Percentiles rank a stretch among this genome's conserved stretches.
Evolutionary conservation across 1,284 basidiomycete genomes (phyloP).

Genomic region (Paramarasmius palmivorus): DNA sequence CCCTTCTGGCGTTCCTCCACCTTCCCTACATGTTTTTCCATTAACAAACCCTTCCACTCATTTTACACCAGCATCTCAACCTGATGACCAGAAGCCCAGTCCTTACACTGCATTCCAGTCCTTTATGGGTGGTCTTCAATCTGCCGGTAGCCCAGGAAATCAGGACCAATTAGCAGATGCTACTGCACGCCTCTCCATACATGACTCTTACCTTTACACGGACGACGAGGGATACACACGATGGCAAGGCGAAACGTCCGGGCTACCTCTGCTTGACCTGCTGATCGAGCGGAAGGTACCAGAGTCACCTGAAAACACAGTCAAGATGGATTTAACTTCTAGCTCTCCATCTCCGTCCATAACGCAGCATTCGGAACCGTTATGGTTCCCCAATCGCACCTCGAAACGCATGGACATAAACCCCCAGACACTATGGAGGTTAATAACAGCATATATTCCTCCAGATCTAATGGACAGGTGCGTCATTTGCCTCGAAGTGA

Average conservation of each 20-base stretch:
- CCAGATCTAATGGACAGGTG: constrained; percentile 91
- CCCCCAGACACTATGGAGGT: constrained; percentile 73
- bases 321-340: constrained; percentile 14
- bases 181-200: constrained; percentile 57
- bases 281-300: constrained; percentile 60
- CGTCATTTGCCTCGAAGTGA: constrained; percentile 21
- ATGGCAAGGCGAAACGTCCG: constrained; percentile 90
- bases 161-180: constrained; percentile 57
- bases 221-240: constrained; percentile 82
- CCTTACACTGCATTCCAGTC: constrained; percentile 44
- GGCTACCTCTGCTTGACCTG: constrained; percentile 81
- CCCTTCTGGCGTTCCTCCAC: constrained; percentile 72
- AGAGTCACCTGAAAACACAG: constrained; percentile 24
- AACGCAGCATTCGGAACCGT: constrained; percentile 32
- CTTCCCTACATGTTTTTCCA: constrained; percentile 71
- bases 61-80: constrained; percentile 50
- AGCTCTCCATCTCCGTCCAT: constrained; percentile 13
- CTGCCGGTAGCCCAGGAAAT: constrained; percentile 23
- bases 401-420: constrained; percentile 75
- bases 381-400: constrained; percentile 81
- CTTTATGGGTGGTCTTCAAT: constrained; percentile 35
- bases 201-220: constrained; percentile 77
- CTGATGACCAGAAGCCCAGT: constrained; percentile 42
- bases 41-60: constrained; percentile 78
- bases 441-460: constrained; percentile 74